Evolutionary conservation across 371 early-diverging fungal species (phyloP), one percentile per base, ranked within the genome.

Genomic region (Umbelopsis sp.): DNA sequence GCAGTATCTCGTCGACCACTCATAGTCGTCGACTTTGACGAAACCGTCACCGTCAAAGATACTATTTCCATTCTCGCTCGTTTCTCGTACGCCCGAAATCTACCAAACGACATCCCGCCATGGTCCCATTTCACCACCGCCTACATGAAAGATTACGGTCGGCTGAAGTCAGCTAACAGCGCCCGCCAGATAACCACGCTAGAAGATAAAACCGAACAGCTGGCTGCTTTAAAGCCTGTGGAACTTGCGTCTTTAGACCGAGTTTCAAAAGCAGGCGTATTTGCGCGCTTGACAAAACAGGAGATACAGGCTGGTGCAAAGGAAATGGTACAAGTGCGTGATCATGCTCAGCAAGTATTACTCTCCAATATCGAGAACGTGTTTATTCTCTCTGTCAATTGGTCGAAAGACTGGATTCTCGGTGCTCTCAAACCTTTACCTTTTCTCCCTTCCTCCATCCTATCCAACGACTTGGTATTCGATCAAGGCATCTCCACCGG

Each of bases 361-460:
- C 63, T 69, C 10, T 65, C 66, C 11, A 35, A 35, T 9, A 50
- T 78, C 12, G 20, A 63, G 12, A 22, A 50, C 38, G 62, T 63
- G 0, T 70, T 72, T 14, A 74, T 80, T 10, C 68, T 80, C 0
- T 82, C 80, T 4, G 52, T 82, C 12, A 79, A 80, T 50, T 82
- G 83, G 83, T 82, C 83, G 2, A 80, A 79, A 37, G 83, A 82
- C 24, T 82, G 83, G 83, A 79, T 82, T n/a, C 69, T 69, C 4
- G 83, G 83, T 0, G 66, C 74, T 1, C 52, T 80, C 9, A 44
- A 64, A 0, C 68, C 72, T 5, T 46, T 73, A 5, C 63, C 25
- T 3, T n/a, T 77, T 12, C 20, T 44, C 29, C 69, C 50, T 6
- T 44, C 72, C 1, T 74, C 79, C 8, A 70, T 82, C 29, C 69